phyloP scores from a whole-genome alignment of 1,284 basidiomycete genomes.

The Ustilago sp. region DNA sequence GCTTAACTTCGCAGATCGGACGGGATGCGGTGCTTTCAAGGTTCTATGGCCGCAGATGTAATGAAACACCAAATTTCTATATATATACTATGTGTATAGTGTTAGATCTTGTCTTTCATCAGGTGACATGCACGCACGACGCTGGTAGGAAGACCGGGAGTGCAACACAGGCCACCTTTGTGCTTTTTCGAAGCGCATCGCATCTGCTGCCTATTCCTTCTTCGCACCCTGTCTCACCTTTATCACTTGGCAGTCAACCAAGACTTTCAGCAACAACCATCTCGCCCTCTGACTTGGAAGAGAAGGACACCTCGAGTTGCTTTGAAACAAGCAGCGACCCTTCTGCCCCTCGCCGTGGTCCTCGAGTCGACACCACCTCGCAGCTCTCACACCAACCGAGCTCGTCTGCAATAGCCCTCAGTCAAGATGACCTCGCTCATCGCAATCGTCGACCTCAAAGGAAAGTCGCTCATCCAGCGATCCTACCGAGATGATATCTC shows the following conservation, averaged over 20 bases:
- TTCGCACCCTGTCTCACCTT: conserved; percentile 3
- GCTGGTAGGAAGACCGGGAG: conserved; percentile 16
- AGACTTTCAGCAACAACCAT: background rate
- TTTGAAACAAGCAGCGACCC: background rate
- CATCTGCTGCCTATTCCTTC: background rate
- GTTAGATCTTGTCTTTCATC: background rate
- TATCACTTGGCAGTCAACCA: background rate
- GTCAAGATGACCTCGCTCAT: conserved; percentile 72
- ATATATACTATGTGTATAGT: background rate
- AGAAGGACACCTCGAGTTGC: too few relatives aligned
- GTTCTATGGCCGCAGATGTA: conserved; percentile 81
- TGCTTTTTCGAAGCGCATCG: background rate
- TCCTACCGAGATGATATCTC: conserved; percentile 97
- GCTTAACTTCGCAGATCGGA: conserved; percentile 84
- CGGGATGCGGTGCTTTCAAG: conserved; percentile 83
- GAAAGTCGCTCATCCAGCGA: conserved; percentile 97
- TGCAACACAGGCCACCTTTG: conserved; percentile 26
- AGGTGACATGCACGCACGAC: conserved; percentile 16
- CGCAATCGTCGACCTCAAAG: conserved; percentile 97
- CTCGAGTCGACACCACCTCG: background rate
- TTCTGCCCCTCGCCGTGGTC: background rate
- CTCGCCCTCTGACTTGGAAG: background rate
- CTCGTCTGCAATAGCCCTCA: background rate
- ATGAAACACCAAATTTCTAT: rapidly evolving
- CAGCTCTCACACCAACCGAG: background rate